phyloP scores from a whole-genome alignment of 2,329 filamentous ascomycete species.

The Aspergillus ochraceus region DNA sequence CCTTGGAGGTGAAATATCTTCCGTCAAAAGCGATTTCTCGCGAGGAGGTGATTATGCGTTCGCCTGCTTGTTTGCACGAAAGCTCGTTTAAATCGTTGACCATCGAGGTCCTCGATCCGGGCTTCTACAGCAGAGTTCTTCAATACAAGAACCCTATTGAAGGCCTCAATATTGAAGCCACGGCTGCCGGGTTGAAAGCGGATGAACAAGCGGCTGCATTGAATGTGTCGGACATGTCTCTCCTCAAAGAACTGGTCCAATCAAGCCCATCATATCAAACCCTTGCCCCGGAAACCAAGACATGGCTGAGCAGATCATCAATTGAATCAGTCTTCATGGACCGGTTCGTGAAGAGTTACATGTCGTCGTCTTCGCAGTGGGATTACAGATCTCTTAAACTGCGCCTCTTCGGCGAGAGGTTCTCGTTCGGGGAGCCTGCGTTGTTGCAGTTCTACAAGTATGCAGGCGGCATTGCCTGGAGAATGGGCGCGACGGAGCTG shows the following conservation, averaged over 20 bases:
- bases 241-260: not conserved
- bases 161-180: not conserved
- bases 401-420: not conserved
- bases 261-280: not conserved
- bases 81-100: not conserved
- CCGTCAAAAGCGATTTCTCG: not conserved
- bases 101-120: not conserved
- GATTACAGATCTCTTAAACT: not conserved
- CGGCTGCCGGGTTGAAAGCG: not conserved
- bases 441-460: not conserved
- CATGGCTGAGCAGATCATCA: not conserved
- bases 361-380: not conserved
- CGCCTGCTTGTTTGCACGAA: not conserved
- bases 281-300: not conserved
- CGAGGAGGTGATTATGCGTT: not conserved
- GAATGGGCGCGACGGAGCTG: not conserved
- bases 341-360: not conserved
- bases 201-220: not conserved
- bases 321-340: not conserved
- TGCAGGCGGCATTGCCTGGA: not conserved
- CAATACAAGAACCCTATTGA: not conserved
- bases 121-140: not conserved
- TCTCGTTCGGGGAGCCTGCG: not conserved
- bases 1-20: not conserved
- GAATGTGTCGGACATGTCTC: not conserved